Evolutionary conservation across 768 basidiomycete species (phyloP), one percentile per base, ranked within the genome.

Genomic region (Cystobasidium onofrii): DNA sequence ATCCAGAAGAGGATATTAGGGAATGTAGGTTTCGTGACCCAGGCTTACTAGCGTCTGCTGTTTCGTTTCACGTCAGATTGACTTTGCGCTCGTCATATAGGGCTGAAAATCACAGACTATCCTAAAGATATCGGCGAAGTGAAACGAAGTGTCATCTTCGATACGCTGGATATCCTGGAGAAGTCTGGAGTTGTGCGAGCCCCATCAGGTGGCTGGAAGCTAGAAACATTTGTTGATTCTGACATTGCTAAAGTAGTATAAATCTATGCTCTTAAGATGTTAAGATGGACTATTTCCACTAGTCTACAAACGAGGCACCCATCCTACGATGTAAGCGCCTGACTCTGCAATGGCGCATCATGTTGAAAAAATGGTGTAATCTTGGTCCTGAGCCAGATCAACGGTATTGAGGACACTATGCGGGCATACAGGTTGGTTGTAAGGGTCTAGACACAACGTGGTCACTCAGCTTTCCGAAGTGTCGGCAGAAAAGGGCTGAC

Each of bases 381-480:
- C 34, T 64, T 67, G 10, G 43, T 29, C 33, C 57, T 27, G 25
- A 83, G 75, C 83, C 83, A 89, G 33, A 83, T 80, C 78, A 88
- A 88, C 1, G 88, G 87, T 36, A 96, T 86, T 1, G 87, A 84
- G 0, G 93, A 93, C 18, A 94, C 93, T 18, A 89, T 90, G 1
- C 93, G 88, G 1, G 92, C 93, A 77, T 92, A 97, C 46, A 90
- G 87, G 70, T 88, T 87, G 73, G 85, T 88, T n/a, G 91, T 92
- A 78, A 87, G 88, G 34, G 70, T 34, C 65, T 67, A 44, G 18
- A 23, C 33, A 6, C 39, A 39, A 23, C 10, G 44, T 17, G 23
- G 63, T 50, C 62, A 31, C n/a, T 71, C 36, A 75, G 46, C 64
- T n/a, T n/a, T n/a, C n/a, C n/a, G n/a, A n/a, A n/a, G n/a, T n/a